Conservation (phyloP, 305 asterid species). For the Solanum hybrid region DNA sequence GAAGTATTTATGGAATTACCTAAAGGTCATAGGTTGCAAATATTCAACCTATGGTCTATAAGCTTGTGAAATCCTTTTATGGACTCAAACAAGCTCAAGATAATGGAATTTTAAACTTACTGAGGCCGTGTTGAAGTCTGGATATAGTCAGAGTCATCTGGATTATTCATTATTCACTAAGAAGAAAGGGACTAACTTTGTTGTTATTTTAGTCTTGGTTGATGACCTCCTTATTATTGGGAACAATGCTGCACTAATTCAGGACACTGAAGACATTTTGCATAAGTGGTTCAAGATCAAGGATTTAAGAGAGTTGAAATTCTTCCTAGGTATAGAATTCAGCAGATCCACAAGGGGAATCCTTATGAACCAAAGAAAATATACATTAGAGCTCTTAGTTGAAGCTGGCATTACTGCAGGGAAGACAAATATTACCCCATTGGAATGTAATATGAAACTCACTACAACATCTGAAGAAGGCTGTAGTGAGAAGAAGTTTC, state of each 20-base stretch:
- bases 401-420: neutral
- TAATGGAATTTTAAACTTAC: too few species aligned
- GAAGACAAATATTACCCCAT: neutral
- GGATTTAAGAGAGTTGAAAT: neutral
- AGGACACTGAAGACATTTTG: neutral
- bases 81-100: neutral
- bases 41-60: neutral
- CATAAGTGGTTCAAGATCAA: neutral
- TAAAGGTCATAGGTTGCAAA: neutral
- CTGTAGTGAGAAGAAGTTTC: neutral
- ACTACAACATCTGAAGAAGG: neutral
- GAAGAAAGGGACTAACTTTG: neutral
- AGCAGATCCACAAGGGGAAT: neutral
- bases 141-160: neutral
- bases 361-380: neutral
- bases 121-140: neutral
- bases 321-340: neutral
- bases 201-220: neutral
- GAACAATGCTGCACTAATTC: neutral
- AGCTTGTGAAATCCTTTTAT: neutral
- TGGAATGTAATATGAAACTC: neutral
- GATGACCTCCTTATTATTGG: neutral
- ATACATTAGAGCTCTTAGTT: neutral
- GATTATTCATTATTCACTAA: neutral
- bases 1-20: neutral